Conservation (phyloP, 805 yeast species). For the Saturnispora galanensis region DNA sequence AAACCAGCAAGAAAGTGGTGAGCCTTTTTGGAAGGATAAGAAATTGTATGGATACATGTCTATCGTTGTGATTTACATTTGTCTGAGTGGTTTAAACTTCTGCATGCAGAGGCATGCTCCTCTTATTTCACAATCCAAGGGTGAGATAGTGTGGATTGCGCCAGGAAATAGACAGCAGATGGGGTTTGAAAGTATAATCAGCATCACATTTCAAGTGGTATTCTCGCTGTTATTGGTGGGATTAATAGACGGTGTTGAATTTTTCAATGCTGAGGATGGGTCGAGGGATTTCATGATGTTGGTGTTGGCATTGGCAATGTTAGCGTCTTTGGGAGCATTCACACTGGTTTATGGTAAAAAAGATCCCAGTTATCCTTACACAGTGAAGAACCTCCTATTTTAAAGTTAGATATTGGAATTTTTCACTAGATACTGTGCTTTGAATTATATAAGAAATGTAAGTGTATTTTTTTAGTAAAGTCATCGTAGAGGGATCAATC, state of each 20-base stretch:
- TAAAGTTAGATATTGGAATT: background rate
- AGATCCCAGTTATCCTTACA: slow-evolving; percentile 41
- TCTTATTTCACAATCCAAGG: slow-evolving; percentile 43
- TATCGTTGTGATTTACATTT: slow-evolving; percentile 32
- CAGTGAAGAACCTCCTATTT: slow-evolving; percentile 4
- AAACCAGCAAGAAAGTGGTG: background rate
- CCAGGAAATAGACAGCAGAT: slow-evolving; percentile 63
- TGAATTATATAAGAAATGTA: background rate
- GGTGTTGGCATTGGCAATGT: slow-evolving; percentile 1
- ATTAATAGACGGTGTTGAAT: slow-evolving; percentile 25
- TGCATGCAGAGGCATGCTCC: slow-evolving; percentile 53
- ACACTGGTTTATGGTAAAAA: slow-evolving; percentile 34
- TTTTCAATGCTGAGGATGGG: background rate
- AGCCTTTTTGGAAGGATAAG: slow-evolving; percentile 7
- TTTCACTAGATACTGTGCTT: background rate
- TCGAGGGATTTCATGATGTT: background rate
- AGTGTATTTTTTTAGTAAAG: background rate
- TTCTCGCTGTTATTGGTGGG: slow-evolving; percentile 34
- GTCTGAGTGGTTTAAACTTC: slow-evolving; percentile 57
- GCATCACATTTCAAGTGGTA: slow-evolving; percentile 39
- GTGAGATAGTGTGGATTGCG: slow-evolving; percentile 38
- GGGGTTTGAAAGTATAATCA: slow-evolving; percentile 54
- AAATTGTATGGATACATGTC: slow-evolving; percentile 21
- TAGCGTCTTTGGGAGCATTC: slow-evolving; percentile 12
- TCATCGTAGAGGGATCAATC: background rate